Evolutionary conservation across 2,329 filamentous ascomycete species (phyloP).

Genomic region (Fusarium multiceps): DNA sequence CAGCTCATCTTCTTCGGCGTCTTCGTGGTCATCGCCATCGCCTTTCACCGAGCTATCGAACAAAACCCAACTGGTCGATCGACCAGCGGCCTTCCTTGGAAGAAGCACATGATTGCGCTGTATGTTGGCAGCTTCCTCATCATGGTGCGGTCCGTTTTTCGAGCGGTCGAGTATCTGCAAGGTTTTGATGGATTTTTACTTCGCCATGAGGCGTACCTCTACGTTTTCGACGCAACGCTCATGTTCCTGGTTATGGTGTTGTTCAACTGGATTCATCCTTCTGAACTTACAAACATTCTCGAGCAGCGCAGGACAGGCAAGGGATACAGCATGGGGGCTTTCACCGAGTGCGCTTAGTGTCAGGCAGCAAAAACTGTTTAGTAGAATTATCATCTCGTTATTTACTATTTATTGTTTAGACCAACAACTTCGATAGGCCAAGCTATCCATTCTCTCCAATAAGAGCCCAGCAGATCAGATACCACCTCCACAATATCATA

Average conservation of each 20-base stretch:
- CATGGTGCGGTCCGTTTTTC: constrained; percentile 54
- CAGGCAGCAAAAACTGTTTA: neutral
- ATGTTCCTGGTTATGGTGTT: constrained; percentile 57
- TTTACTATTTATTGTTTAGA: neutral
- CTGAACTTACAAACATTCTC: constrained; percentile 14
- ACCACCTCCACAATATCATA: constrained; percentile 11
- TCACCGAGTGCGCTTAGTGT: neutral
- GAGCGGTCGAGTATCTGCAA: constrained; percentile 55
- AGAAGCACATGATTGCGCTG: constrained; percentile 43
- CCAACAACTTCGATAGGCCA: constrained; percentile 1
- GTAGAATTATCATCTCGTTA: neutral
- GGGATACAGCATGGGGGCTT: constrained; percentile 9
- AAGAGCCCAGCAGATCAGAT: neutral
- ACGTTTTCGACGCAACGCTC: constrained; percentile 51
- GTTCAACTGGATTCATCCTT: constrained; percentile 54
- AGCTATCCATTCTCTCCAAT: constrained; percentile 14
- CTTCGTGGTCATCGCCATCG: constrained; percentile 59
- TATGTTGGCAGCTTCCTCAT: constrained; percentile 49
- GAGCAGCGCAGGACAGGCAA: neutral
- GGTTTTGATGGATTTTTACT: constrained; percentile 49
- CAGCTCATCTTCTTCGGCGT: constrained; percentile 65
- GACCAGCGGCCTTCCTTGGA: constrained; percentile 41
- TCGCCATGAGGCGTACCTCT: constrained; percentile 48
- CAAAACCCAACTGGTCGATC: constrained; percentile 12
- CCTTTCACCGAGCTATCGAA: constrained; percentile 54